Evolutionary conservation across 352 stramenopile genomes (phyloP), one percentile per base, ranked within the genome.

Genomic region (Globisporangium irregulare): DNA sequence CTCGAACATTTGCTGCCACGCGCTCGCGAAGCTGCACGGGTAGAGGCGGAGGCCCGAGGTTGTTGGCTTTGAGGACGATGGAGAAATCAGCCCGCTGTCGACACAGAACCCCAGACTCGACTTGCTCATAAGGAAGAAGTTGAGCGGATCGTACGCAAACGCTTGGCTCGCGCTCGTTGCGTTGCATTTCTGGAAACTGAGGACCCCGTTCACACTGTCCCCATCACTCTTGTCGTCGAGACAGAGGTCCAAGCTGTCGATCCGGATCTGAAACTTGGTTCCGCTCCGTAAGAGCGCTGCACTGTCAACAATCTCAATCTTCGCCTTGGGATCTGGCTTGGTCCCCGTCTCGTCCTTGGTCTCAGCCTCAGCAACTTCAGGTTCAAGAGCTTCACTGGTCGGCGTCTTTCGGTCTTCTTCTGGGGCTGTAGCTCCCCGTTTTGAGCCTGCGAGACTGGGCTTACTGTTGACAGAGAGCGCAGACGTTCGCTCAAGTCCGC

Each of bases 121-220:
- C 41, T 29, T 51, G 57, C 57, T 70, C 65, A 65, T 43, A 32
- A 70, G 20, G 48, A 70, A 65, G 14, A 18, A 34, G 22, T 64
- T 70, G 22, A 57, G 41, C 24, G 65, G 65, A 3, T 70, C 65
- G 24, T 66, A 70, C 8, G 60, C 65, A 41, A 70, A 70, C 48
- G 46, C 48, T 7, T 64, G 65, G 25, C 18, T 66, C 32, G 32
- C 12, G 7, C 51, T n/a, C 27, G 29, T 29, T 0, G 43, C 12
- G 15, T 61, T 36, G 32, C 57, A 70, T 18, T 34, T 38, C 8
- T 46, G 51, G 36, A 68, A 60, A 12, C 4, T 27, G n/a, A 67
- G 32, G 12, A 55, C 15, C 0, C 5, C 18, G 4, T 27, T 46
- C 43, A 38, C 38, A 32, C 10, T 64, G 9, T 3, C 29, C 4